Evolutionary conservation across 2,329 filamentous ascomycete species (phyloP).

Genomic region (Trichoderma simmonsii): DNA sequence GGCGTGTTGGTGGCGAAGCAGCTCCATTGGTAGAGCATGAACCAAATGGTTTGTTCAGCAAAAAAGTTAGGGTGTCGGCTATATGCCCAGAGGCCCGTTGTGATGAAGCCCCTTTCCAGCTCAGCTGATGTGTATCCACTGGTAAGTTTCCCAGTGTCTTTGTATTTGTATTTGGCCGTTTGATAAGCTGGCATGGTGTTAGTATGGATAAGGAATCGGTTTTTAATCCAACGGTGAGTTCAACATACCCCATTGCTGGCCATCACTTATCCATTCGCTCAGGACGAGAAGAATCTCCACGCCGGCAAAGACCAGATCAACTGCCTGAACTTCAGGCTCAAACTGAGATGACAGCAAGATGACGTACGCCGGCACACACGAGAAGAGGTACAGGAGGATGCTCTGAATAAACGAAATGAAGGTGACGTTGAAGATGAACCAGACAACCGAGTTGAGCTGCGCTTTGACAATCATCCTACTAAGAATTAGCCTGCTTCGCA

Average conservation of each 20-base stretch:
- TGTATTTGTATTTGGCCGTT: conserved; percentile 73
- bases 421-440: conserved; percentile 81
- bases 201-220: not conserved
- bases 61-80: conserved; percentile 94
- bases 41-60: conserved; percentile 88
- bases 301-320: conserved; percentile 48
- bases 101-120: conserved; percentile 85
- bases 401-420: conserved; percentile 88
- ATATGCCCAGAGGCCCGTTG: conserved; percentile 79
- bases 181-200: conserved; percentile 62
- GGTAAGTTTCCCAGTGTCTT: conserved; percentile 68
- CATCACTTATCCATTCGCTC: conserved; percentile 79
- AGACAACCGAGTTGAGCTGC: conserved; percentile 59
- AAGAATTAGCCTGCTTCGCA: not conserved
- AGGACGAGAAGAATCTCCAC: conserved; percentile 50
- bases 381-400: conserved; percentile 74
- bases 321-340: conserved; percentile 45
- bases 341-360: conserved; percentile 71
- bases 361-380: conserved; percentile 74
- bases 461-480: conserved; percentile 66
- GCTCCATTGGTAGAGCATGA: conserved; percentile 83
- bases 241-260: conserved; percentile 77
- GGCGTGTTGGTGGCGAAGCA: conserved; percentile 68
- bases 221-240: not conserved
- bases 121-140: conserved; percentile 64